These are phyloP conservation scores for Raffaelea ambrosiae DNA, from an alignment of 2,329 filamentous ascomycete species.

Conservation along the genomic window DNA sequence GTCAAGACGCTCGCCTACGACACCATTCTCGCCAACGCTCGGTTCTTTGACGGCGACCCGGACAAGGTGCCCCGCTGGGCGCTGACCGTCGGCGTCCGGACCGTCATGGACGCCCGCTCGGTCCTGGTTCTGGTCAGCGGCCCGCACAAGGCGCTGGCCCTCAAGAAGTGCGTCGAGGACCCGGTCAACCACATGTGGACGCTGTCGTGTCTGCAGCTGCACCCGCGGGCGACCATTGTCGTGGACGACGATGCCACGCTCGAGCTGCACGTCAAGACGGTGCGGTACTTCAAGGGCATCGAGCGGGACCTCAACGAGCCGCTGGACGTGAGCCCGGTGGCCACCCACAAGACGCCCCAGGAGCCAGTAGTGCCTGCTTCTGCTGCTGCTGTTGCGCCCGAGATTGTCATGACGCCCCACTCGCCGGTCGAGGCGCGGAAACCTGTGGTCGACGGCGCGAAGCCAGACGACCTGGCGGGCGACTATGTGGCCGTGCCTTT, in stretches of 20 bases:
- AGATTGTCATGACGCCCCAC: too few relatives aligned
- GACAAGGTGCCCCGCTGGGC: conserved; percentile 60
- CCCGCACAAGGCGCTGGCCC: conserved; percentile 61
- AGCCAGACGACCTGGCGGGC: too few relatives aligned
- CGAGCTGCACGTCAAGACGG: conserved; percentile 55
- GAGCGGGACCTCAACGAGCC: too few relatives aligned
- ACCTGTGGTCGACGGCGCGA: too few relatives aligned
- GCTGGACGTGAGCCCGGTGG: too few relatives aligned
- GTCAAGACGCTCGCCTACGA: conserved; percentile 72
- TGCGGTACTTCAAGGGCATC: conserved; percentile 24
- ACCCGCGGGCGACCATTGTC: conserved; percentile 63
- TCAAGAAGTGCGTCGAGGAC: conserved; percentile 64
- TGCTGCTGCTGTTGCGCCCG: too few relatives aligned
- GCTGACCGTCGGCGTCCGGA: conserved; percentile 49
- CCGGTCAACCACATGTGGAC: conserved; percentile 76
- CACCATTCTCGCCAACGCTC: conserved; percentile 64
- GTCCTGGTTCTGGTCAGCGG: conserved; percentile 67
- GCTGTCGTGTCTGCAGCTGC: conserved; percentile 61
- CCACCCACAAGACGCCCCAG: too few relatives aligned
- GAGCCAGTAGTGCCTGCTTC: too few relatives aligned
- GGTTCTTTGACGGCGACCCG: conserved; percentile 61
- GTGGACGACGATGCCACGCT: conserved; percentile 63
- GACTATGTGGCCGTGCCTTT: too few relatives aligned
- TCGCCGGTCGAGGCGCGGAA: too few relatives aligned
- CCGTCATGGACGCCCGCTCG: conserved; percentile 58